These are phyloP conservation scores for Dendrocalamus latiflorus DNA, from an alignment of 202 grass and related monocot species.

Conservation along the genomic window DNA sequence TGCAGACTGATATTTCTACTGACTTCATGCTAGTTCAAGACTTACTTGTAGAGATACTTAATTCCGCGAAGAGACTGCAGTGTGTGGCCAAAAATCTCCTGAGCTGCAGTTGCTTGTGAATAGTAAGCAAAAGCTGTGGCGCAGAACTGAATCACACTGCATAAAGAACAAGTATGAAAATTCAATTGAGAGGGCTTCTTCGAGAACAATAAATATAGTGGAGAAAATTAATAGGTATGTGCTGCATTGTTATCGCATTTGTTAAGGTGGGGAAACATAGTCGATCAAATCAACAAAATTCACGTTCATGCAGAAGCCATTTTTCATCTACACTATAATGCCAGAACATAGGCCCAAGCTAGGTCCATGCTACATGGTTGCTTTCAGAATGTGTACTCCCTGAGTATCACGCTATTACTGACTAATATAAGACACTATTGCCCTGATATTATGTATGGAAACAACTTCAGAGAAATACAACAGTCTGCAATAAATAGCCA, in stretches of 20 bases:
- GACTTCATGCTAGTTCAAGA: constrained; percentile 12
- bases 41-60: constrained; percentile 99
- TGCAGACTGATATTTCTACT: neutral
- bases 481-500: neutral
- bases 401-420: constrained; percentile 3
- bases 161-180: constrained; percentile 17
- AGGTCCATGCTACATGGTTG: neutral
- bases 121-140: constrained; percentile 95
- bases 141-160: constrained; percentile 98
- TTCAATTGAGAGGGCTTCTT: neutral
- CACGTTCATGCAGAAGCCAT: neutral
- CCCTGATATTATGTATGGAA: neutral
- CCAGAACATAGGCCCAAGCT: neutral
- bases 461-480: neutral
- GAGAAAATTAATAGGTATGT: neutral
- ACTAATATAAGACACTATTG: neutral
- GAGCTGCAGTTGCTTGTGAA: constrained; percentile 92
- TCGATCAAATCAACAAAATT: neutral
- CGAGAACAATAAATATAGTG: neutral
- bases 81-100: constrained; percentile 97
- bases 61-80: constrained; percentile 94
- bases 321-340: constrained; percentile 16
- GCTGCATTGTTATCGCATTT: neutral
- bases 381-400: neutral
- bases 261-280: neutral